Evolutionary conservation across 768 basidiomycete genomes (phyloP).

Genomic region (Pulveroboletus sp.): DNA sequence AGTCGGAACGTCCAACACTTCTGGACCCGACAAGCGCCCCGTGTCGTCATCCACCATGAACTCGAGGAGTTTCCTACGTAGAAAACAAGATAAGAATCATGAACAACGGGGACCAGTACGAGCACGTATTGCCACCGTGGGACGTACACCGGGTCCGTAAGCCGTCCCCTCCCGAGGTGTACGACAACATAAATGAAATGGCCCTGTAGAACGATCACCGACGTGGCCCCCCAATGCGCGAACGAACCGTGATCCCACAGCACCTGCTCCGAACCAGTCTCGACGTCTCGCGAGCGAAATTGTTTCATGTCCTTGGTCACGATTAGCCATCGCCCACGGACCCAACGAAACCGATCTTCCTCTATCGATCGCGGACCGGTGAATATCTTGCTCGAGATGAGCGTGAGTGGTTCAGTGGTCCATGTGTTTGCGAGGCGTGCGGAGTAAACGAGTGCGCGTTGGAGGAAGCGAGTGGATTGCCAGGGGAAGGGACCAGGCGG

Average conservation of each 20-base stretch:
- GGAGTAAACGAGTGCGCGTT: conserved; percentile 17
- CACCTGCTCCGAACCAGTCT: conserved; percentile 10
- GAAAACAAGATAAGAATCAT: not conserved
- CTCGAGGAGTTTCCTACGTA: conserved; percentile 14
- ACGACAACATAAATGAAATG: conserved; percentile 17
- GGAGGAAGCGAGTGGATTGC: conserved; percentile 16
- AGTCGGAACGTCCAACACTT: conserved; percentile 13
- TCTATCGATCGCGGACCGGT: conserved; percentile 6
- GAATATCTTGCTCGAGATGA: conserved; percentile 3
- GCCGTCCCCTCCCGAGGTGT: conserved; percentile 4
- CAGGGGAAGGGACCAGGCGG: conserved; percentile 19
- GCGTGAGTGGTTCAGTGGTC: conserved; percentile 10
- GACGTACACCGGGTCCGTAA: conserved; percentile 17
- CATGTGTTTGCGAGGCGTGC: conserved; percentile 10
- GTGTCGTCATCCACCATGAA: conserved; percentile 17
- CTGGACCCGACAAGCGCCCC: conserved; percentile 6
- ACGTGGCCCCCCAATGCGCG: conserved; percentile 6
- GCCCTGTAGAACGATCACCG: conserved; percentile 4
- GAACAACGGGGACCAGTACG: not conserved
- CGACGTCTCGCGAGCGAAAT: conserved; percentile 10
- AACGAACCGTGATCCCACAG: conserved; percentile 15
- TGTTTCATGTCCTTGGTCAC: conserved; percentile 12
- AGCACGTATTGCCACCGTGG: not conserved
- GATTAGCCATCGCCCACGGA: conserved; percentile 19
- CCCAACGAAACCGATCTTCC: conserved; percentile 11